Base-by-base conservation (phyloP, 257 asterid species). In the Voacanga thouarsii region DNA sequence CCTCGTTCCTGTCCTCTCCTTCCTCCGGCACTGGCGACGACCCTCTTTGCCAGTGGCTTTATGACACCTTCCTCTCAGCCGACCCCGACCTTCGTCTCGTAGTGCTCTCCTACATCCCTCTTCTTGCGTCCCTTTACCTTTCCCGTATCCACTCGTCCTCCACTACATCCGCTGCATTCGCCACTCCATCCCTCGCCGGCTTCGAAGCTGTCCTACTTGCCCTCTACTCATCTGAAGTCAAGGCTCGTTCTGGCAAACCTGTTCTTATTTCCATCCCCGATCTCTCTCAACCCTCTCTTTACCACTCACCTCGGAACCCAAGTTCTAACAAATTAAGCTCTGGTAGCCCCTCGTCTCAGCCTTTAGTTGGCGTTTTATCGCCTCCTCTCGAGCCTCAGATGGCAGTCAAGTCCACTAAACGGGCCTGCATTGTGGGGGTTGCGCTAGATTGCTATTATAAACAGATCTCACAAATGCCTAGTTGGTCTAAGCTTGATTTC, bases 201-300 rank as follows among this genome's bases (percentile, higher is more conserved):
- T 91, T 94, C 77, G 99, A 95, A 80, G 99, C 98, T 53, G 98
- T 95, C 6, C 90, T 93, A 10, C 83, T 95, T 28, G 92, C 95
- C 7, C 78, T 95, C 18, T 90, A 95, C 74, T 86, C 98, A 4
- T 77, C 91, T 4, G 99, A 93, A 73, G 86, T 95, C 9, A 93
- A 92, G 75, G 81, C 91, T 0, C 90, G 99, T 7, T 87, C 89
- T 33, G 99, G 99, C 4, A 95, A 90, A 78, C 89, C 98, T 23
- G 63, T 91, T 0, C 84, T 88, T 18, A 82, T 95, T 75, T 77
- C 92, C 4, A 91, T 95, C 37, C 97, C 98, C 15, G 98, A 95
- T 89, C 97, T 95, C 21, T 89, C 96, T 55, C 94, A 89, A 82
- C 97, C 98, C 9, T 91, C 99, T 39, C 93, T 92, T 24, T 95